Conservation (phyloP, 495 filamentous ascomycete species). For the Aspergillus leporis region DNA sequence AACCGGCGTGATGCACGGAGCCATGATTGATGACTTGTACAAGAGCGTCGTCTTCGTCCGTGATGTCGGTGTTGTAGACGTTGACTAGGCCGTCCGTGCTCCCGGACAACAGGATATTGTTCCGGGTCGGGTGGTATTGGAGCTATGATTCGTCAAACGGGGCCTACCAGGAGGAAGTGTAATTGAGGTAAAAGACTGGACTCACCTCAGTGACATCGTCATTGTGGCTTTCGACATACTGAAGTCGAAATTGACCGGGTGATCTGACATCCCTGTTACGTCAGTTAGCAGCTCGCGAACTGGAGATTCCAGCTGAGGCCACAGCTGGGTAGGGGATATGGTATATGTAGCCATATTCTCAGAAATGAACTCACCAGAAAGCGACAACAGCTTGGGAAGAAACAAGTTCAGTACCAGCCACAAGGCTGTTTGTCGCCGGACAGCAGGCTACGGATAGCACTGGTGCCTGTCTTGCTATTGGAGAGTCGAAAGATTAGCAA, state of each 20-base stretch:
- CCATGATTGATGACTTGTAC: constrained; percentile 85
- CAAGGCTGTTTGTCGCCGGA: constrained; percentile 57
- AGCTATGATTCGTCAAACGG: constrained; percentile 46
- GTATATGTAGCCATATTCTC: neutral
- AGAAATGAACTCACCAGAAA: constrained; percentile 59
- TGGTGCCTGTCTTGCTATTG: constrained; percentile 45
- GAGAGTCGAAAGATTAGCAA: constrained; percentile 19
- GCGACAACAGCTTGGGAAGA: constrained; percentile 71
- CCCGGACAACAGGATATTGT: constrained; percentile 72
- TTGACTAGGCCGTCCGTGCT: constrained; percentile 93
- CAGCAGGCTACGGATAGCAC: constrained; percentile 71
- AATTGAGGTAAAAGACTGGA: neutral
- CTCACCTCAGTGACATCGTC: constrained; percentile 85
- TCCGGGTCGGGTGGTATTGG: constrained; percentile 66
- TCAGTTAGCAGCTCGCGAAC: constrained; percentile 34
- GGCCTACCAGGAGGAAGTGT: neutral
- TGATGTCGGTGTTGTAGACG: constrained; percentile 71
- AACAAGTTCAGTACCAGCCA: constrained; percentile 76
- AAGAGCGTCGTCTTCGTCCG: constrained; percentile 84
- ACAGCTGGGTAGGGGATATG: constrained; percentile 5
- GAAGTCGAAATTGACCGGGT: constrained; percentile 47
- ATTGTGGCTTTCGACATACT: constrained; percentile 85
- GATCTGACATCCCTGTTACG: constrained; percentile 68
- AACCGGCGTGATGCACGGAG: constrained; percentile 84
- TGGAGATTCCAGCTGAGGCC: constrained; percentile 5